Evolutionary conservation across 352 stramenopile genomes (phyloP).

Genomic region (Pythium oligandrum): DNA sequence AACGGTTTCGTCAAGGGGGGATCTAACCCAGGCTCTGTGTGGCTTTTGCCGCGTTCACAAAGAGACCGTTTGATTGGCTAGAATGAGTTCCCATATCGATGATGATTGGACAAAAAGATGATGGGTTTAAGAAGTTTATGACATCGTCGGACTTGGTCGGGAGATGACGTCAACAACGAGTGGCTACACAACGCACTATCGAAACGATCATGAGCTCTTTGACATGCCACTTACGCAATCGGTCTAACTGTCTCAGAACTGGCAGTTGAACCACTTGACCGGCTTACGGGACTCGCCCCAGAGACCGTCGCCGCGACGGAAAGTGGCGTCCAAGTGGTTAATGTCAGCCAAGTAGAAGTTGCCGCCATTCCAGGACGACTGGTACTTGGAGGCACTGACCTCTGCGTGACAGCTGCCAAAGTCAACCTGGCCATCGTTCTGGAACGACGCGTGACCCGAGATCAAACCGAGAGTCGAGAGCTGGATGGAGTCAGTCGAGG

Average conservation of each 20-base stretch:
- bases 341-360: constrained; percentile 26
- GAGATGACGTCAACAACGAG: too few relatives aligned
- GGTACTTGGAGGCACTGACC: constrained; percentile 5
- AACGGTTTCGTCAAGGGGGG: too few relatives aligned
- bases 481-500: constrained; percentile 11
- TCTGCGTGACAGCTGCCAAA: constrained; percentile 19
- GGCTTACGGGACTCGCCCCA: constrained; percentile 2
- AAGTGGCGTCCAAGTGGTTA: constrained; percentile 25
- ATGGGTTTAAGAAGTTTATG: too few relatives aligned
- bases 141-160: too few relatives aligned
- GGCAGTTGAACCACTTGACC: constrained; percentile 5
- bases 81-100: too few relatives aligned
- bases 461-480: constrained; percentile 9
- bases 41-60: too few relatives aligned
- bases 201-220: too few relatives aligned
- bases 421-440: constrained; percentile 29
- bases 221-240: too few relatives aligned
- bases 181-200: too few relatives aligned
- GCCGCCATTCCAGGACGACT: constrained; percentile 11
- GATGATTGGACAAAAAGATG: too few relatives aligned
- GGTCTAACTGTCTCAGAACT: neutral
- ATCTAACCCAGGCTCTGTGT: too few relatives aligned
- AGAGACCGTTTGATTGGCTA: too few relatives aligned
- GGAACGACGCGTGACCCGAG: constrained; percentile 17
- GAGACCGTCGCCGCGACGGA: neutral